These are phyloP conservation scores for Cylindrotheca fusiformis DNA, from an alignment of 108 stramenopile genomes.

Conservation along the genomic window DNA sequence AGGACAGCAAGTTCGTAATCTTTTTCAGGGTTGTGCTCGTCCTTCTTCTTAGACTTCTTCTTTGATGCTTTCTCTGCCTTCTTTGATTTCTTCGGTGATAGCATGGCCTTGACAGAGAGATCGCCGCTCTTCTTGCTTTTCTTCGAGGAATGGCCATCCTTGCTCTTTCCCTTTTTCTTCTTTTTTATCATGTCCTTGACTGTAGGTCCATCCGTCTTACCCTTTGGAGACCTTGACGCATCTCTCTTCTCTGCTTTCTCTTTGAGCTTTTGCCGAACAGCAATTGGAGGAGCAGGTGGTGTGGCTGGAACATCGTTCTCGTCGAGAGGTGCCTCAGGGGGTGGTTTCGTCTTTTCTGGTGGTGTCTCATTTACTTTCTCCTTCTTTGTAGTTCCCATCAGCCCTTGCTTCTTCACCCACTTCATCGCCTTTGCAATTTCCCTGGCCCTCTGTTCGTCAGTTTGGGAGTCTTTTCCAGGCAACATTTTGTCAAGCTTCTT, in stretches of 20 bases:
- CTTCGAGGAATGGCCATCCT: background rate
- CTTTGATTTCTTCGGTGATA: constrained; percentile 1
- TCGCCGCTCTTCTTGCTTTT: constrained; percentile 5
- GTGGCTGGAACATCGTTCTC: background rate
- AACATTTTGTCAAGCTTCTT: constrained; percentile 26
- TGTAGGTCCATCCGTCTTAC: background rate
- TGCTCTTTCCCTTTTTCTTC: background rate
- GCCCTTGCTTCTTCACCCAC: constrained; percentile 18
- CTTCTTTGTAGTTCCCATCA: background rate
- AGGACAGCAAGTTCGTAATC: constrained; percentile 2
- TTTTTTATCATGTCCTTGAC: background rate
- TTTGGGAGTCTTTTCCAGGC: constrained; percentile 5
- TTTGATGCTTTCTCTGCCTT: background rate
- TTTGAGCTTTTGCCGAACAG: constrained; percentile 1
- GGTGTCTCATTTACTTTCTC: background rate
- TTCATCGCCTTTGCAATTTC: constrained; percentile 22
- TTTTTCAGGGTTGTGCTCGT: background rate
- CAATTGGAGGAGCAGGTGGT: background rate
- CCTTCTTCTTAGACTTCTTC: background rate
- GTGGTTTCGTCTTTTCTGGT: background rate
- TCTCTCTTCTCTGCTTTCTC: background rate
- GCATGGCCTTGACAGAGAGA: background rate
- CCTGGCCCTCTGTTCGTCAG: constrained; percentile 3
- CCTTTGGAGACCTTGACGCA: background rate
- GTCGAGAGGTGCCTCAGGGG: background rate